These are phyloP conservation scores for Clarireedia monteithiana DNA, from an alignment of 2,329 filamentous ascomycete genomes.

Conservation along the genomic window DNA sequence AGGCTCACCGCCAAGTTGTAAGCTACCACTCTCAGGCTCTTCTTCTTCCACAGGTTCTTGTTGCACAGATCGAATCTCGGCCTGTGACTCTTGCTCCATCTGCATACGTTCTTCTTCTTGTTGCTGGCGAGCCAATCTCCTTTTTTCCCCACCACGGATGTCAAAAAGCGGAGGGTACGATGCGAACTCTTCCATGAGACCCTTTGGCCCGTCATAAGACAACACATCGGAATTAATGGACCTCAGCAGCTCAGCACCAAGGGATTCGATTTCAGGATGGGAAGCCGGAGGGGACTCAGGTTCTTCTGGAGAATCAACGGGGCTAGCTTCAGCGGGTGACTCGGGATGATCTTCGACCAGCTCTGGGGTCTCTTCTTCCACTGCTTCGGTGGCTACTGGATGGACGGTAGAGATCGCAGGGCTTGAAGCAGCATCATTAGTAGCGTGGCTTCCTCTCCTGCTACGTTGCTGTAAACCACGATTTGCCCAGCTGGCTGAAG, in stretches of 20 bases:
- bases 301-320: constrained; percentile 3
- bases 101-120: constrained; percentile 49
- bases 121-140: constrained; percentile 67
- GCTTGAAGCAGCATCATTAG: constrained; percentile 74
- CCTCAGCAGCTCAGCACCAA: constrained; percentile 35
- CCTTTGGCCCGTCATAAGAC: constrained; percentile 41
- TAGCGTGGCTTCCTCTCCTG: constrained; percentile 70
- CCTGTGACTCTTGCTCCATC: constrained; percentile 46
- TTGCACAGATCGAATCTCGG: constrained; percentile 38
- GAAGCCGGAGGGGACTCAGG: constrained; percentile 11
- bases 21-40: constrained; percentile 70
- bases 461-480: constrained; percentile 54
- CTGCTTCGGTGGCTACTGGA: constrained; percentile 44
- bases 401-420: constrained; percentile 61
- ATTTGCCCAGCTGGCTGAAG: constrained; percentile 87
- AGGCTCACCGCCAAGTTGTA: constrained; percentile 86
- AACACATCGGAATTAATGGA: constrained; percentile 40
- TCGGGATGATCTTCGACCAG: constrained; percentile 6
- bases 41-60: constrained; percentile 53
- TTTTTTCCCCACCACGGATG: constrained; percentile 70
- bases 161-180: constrained; percentile 77
- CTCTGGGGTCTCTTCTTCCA: constrained; percentile 33
- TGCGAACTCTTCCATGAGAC: constrained; percentile 32
- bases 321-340: constrained; percentile 8
- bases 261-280: constrained; percentile 16